A percentile compares a stretch with the other conserved stretches of the same genome.
Conservation (phyloP, 176 grass and related monocot species). For the Zoysia pacifica region DNA sequence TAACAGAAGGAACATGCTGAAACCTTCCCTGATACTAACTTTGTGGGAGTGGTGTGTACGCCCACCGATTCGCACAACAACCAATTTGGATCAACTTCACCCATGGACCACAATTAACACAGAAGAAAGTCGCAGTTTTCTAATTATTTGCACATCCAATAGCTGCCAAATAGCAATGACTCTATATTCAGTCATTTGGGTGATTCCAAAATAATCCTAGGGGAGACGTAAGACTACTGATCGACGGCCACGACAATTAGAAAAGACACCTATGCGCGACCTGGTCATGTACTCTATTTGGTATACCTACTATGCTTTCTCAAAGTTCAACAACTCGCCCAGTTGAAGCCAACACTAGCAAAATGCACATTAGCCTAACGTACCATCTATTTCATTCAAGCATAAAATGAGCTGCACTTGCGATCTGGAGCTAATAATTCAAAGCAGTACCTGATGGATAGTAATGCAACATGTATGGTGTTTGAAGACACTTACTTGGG, state of each 20-base stretch:
- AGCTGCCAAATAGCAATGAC: slow-evolving; percentile 3
- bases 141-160: neutral
- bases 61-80: neutral
- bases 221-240: neutral
- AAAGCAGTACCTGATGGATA: neutral
- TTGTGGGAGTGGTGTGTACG: neutral
- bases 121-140: neutral
- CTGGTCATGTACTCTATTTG: neutral
- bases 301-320: neutral
- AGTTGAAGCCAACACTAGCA: neutral
- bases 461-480: neutral
- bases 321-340: neutral
- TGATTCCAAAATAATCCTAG: neutral
- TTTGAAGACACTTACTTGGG: slow-evolving; percentile 63
- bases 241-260: neutral
- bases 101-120: neutral
- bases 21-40: slow-evolving; percentile 4
- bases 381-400: neutral
- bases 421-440: neutral
- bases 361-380: neutral
- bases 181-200: neutral
- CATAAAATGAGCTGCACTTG: neutral
- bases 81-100: slow-evolving; percentile 23
- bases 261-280: slow-evolving; percentile 1
- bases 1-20: neutral